Percentiles rank a stretch among this genome's conserved stretches.
Evolutionary conservation across 2,329 filamentous ascomycete genomes (phyloP).

Genomic region (Colletotrichum lindemuthianum): DNA sequence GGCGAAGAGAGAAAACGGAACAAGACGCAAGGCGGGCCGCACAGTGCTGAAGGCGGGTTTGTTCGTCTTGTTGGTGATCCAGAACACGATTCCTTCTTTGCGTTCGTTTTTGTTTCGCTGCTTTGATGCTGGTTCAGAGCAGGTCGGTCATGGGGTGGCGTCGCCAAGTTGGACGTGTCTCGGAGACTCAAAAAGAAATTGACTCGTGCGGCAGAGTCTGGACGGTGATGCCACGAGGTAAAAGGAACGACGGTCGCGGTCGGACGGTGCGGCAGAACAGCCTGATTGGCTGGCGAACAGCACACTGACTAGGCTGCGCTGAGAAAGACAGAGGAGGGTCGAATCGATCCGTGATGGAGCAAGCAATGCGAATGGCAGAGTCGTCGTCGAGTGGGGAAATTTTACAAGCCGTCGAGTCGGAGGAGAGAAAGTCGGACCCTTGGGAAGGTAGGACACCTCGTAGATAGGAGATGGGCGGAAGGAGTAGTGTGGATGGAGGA

Average conservation of each 20-base stretch:
- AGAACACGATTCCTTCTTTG: background rate
- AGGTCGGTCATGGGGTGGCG: conserved; percentile 17
- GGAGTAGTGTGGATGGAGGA: background rate
- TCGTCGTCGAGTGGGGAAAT: background rate
- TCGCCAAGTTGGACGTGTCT: conserved; percentile 30
- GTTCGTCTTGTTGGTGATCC: conserved; percentile 1
- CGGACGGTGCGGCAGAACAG: conserved; percentile 6
- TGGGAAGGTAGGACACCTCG: background rate
- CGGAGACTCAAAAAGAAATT: conserved; percentile 27
- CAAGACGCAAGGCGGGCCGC: background rate
- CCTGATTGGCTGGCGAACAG: conserved; percentile 15
- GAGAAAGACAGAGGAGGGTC: background rate
- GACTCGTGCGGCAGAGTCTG: conserved; percentile 30
- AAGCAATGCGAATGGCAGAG: conserved; percentile 4
- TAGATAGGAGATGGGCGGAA: conserved; percentile 2
- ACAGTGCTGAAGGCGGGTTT: conserved; percentile 2
- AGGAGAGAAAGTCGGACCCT: background rate
- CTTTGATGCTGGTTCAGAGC: conserved; percentile 12
- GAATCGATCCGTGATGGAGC: background rate
- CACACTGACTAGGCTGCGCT: background rate
- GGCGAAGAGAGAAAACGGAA: conserved; percentile 5
- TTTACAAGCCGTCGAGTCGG: conserved; percentile 1
- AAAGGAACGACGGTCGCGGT: conserved; percentile 29
- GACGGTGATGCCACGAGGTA: conserved; percentile 32
- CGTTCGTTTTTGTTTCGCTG: conserved; percentile 7